Conservation (phyloP, 108 stramenopile genomes). For the Skeletonema marinoi region DNA sequence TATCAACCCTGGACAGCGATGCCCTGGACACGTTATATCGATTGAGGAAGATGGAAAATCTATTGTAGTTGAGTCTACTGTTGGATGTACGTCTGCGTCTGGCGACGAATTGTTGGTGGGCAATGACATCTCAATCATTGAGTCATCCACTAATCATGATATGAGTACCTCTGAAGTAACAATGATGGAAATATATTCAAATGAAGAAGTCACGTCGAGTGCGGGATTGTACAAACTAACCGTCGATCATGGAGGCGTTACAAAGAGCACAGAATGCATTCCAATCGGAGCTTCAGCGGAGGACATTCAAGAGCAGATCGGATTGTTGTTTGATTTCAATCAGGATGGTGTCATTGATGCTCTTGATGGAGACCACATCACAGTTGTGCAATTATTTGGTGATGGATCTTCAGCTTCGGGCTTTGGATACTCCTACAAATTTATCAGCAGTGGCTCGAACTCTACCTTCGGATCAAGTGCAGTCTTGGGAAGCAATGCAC, state of each 20-base stretch:
- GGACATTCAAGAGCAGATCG: slow-evolving; percentile 57
- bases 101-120: slow-evolving; percentile 29
- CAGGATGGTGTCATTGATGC: slow-evolving; percentile 55
- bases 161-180: slow-evolving; percentile 36
- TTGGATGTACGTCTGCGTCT: slow-evolving; percentile 18
- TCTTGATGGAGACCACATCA: slow-evolving; percentile 56
- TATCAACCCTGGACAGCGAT: slow-evolving; percentile 38
- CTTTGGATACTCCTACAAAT: slow-evolving; percentile 70
- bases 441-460: slow-evolving; percentile 39
- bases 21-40: slow-evolving; percentile 26
- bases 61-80: slow-evolving; percentile 16
- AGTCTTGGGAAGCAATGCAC: slow-evolving; percentile 62
- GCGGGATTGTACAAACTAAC: slow-evolving; percentile 46
- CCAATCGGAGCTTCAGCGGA: slow-evolving; percentile 51
- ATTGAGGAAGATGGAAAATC: slow-evolving; percentile 42
- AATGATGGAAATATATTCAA: slow-evolving; percentile 32
- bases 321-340: slow-evolving; percentile 64
- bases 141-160: slow-evolving; percentile 26
- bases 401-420: slow-evolving; percentile 61
- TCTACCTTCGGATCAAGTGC: slow-evolving; percentile 43
- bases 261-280: slow-evolving; percentile 48
- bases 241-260: slow-evolving; percentile 32
- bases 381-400: slow-evolving; percentile 52
- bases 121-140: slow-evolving; percentile 37
- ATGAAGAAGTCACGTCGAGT: slow-evolving; percentile 18